Conservation (phyloP, 2,329 filamentous ascomycete genomes). For the Fusarium subtropicale region DNA sequence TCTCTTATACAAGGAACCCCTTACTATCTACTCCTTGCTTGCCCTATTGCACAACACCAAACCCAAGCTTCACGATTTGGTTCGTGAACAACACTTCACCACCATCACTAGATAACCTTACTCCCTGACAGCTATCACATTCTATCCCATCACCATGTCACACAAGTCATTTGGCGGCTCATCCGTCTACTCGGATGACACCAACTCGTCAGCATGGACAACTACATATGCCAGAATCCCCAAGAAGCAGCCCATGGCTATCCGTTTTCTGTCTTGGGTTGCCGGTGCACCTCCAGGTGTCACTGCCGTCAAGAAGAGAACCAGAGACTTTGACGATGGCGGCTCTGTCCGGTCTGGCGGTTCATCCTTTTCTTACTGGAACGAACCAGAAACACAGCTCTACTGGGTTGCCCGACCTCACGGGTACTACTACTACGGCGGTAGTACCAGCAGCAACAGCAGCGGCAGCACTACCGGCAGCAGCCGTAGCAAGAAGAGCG, state of each 20-base stretch:
- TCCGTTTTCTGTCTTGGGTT: slow-evolving; percentile 47
- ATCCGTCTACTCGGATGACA: slow-evolving; percentile 43
- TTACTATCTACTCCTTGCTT: slow-evolving; percentile 20
- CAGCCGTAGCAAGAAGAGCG: slow-evolving; percentile 34
- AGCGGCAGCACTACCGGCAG: slow-evolving; percentile 33
- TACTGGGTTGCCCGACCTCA: slow-evolving; percentile 42
- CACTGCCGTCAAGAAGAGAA: slow-evolving; percentile 46
- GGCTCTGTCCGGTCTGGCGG: slow-evolving; percentile 37
- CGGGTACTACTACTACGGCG: slow-evolving; percentile 31
- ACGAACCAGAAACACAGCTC: slow-evolving; percentile 42
- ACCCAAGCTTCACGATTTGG: slow-evolving; percentile 15
- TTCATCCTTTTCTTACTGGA: slow-evolving; percentile 40
- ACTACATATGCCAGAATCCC: slow-evolving; percentile 43
- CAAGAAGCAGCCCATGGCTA: slow-evolving; percentile 39
- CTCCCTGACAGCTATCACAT: neutral
- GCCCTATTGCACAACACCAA: slow-evolving; percentile 15
- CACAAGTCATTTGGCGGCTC: slow-evolving; percentile 25
- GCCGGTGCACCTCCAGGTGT: slow-evolving; percentile 44
- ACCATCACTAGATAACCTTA: slow-evolving; percentile 8
- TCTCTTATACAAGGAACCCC: slow-evolving; percentile 33
- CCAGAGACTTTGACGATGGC: slow-evolving; percentile 44
- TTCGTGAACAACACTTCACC: slow-evolving; percentile 32
- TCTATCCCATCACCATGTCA: slow-evolving; percentile 18
- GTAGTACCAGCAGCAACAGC: slow-evolving; percentile 31
- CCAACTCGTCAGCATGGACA: slow-evolving; percentile 44